A percentile compares a stretch with the other conserved stretches of the same genome.
Evolutionary conservation across 1,284 basidiomycete species (phyloP).

Genomic region (Malassezia arunalokei): DNA sequence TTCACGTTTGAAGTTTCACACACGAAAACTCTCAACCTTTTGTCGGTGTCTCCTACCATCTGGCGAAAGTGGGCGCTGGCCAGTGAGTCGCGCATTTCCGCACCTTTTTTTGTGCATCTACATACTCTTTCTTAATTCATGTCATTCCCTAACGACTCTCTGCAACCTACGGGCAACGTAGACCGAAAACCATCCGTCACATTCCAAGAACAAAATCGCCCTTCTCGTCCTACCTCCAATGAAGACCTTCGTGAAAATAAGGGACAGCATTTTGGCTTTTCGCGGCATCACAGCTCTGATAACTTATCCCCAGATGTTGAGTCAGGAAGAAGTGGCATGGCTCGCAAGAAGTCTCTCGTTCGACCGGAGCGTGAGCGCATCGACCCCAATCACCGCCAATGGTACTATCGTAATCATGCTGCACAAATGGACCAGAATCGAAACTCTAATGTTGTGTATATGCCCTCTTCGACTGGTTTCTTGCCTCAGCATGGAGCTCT

Average conservation of each 20-base stretch:
- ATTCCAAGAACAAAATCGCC: not conserved
- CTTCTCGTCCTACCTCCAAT: not conserved
- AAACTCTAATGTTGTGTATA: slow-evolving; percentile 34
- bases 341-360: slow-evolving; percentile 83
- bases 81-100: too few species aligned
- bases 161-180: not conserved
- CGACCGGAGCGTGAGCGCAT: slow-evolving; percentile 90
- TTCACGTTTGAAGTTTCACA: too few species aligned
- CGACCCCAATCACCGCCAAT: slow-evolving; percentile 84
- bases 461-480: slow-evolving; percentile 44
- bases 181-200: not conserved
- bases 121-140: not conserved
- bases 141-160: not conserved
- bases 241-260: not conserved
- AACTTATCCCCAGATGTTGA: slow-evolving; percentile 26
- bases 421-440: slow-evolving; percentile 55
- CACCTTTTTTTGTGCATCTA: too few species aligned
- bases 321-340: slow-evolving; percentile 46
- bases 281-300: not conserved
- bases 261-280: not conserved
- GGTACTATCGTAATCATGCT: slow-evolving; percentile 84
- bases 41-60: too few species aligned
- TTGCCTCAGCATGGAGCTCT: slow-evolving; percentile 43
- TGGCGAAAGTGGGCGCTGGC: too few species aligned
- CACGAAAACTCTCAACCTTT: too few species aligned